Evolutionary conservation across 2,329 filamentous ascomycete genomes (phyloP), one percentile per base, ranked within the genome.

Genomic region (Penicillium corylophilum): DNA sequence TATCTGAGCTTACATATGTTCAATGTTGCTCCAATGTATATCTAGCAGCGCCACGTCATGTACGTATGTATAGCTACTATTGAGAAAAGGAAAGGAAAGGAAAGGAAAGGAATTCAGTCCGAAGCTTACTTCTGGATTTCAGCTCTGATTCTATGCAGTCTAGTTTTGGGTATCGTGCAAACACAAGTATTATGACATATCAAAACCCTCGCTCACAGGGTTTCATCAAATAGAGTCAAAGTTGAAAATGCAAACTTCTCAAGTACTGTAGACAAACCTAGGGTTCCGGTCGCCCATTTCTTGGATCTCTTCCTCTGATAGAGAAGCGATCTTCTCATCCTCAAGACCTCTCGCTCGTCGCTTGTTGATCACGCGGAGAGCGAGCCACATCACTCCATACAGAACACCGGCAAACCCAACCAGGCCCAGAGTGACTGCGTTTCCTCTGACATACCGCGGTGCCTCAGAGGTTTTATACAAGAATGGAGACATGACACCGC

Each of bases 401-500:
- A 84, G 69, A 24, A 77, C 44, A 0, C 76, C 77, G 1, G 81
- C 76, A 60, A 85, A 72, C 2, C 72, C 81, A 0, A 85, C 82
- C 69, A 87, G 73, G 23, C 77, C 74, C 41, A 87, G 70, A 3
- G 82, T 84, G 9, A 85, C 76, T 1, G 82, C 83, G 61, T 88
- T 84, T 5, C 85, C 85, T 29, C 76, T 76, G 33, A 82, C 72
- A 63, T 82, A 87, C n/a, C 81, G 76, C 1, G 83, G 83, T 1
- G 68, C 75, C 44, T 84, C 81, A 8, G 60, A 51, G 10, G 63
- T 72, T 31, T 65, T 67, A 54, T 76, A 77, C 10, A 77, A 56
- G 61, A 89, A 90, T 0, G 86, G 82, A 3, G 85, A 81, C 84
- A 90, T 86, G 57, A 91, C 86, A 2, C 88, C 88, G 10, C 84